phyloP scores from a whole-genome alignment of 441 rosid genomes.

The Kokia cookei region DNA sequence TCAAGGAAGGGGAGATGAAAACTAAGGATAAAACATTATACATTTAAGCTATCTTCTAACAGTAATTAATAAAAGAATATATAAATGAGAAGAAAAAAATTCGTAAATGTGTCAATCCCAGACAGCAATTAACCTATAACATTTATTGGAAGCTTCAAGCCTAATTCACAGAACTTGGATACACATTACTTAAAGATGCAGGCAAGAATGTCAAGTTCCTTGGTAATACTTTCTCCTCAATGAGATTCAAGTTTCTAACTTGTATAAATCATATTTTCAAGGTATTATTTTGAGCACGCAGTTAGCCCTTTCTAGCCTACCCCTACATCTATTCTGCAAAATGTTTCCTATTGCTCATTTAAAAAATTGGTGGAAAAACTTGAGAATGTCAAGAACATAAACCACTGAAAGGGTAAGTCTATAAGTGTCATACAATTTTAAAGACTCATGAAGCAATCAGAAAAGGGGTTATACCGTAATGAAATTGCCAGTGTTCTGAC shows the following conservation, averaged over 20 bases:
- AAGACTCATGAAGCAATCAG: background rate
- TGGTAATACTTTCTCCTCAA: background rate
- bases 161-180: background rate
- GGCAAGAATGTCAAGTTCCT: background rate
- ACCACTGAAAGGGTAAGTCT: background rate
- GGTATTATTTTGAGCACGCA: background rate
- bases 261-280: background rate
- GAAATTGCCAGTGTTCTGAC: slow-evolving; percentile 89
- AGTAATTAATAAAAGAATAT: background rate
- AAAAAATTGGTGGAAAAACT: background rate
- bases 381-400: background rate
- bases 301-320: background rate
- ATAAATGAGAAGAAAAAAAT: background rate
- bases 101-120: background rate
- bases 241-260: background rate
- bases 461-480: slow-evolving; percentile 49
- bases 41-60: background rate
- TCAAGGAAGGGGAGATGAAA: background rate
- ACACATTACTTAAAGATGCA: background rate
- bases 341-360: background rate
- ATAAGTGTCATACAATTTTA: background rate
- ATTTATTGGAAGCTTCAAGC: background rate
- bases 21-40: background rate
- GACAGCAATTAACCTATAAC: background rate
- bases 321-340: background rate